phyloP scores from a whole-genome alignment of 2,329 filamentous ascomycete genomes.

The Hypocrella siamensis region DNA sequence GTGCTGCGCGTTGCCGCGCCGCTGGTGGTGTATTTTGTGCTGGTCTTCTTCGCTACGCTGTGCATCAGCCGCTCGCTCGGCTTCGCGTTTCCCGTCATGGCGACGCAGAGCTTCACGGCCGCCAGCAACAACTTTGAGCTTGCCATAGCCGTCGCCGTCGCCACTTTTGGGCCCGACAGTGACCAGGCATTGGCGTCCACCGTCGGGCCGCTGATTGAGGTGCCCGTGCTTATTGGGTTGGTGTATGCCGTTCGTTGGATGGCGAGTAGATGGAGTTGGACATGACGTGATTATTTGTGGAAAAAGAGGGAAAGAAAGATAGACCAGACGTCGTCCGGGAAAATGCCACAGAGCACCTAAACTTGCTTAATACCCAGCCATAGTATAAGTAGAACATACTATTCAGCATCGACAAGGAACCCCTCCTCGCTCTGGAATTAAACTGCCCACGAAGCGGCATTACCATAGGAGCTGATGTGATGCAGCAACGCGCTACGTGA shows the following conservation, averaged over 20 bases:
- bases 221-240: conserved; percentile 62
- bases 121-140: conserved; percentile 91
- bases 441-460: too few species aligned
- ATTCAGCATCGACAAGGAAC: too few species aligned
- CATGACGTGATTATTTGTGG: too few species aligned
- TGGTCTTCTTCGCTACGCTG: conserved; percentile 59
- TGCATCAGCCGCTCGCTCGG: conserved; percentile 46
- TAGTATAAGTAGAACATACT: too few species aligned
- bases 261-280: conserved; percentile 3
- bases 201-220: conserved; percentile 74
- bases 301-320: too few species aligned
- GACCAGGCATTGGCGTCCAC: conserved; percentile 71
- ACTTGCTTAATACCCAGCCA: too few species aligned
- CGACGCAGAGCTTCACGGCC: conserved; percentile 75
- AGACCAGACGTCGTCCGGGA: too few species aligned
- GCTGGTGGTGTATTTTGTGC: conserved; percentile 63
- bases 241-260: conserved; percentile 44
- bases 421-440: too few species aligned
- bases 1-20: conserved; percentile 72
- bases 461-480: too few species aligned
- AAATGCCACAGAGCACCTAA: too few species aligned
- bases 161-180: conserved; percentile 62
- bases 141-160: conserved; percentile 75
- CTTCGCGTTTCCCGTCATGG: conserved; percentile 54
- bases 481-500: too few species aligned